A percentile compares a stretch with the other conserved stretches of the same genome.
Conservation (phyloP, 345 rosid genomes). For the Rhodomyrtus tomentosa region DNA sequence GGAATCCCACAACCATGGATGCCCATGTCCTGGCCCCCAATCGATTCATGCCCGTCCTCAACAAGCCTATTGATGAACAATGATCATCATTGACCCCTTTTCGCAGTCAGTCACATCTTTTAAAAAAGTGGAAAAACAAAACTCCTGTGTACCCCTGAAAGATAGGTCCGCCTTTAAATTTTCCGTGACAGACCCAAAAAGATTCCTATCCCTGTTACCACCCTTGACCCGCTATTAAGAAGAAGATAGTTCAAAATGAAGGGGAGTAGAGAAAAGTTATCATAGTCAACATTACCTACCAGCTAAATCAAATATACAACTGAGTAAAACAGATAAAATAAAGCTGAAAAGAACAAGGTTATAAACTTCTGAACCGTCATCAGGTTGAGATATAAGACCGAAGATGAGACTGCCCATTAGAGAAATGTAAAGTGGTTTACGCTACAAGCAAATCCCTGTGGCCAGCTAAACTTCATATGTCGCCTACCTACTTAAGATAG, state of each 20-base stretch:
- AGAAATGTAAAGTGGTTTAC: neutral
- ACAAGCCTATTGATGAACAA: neutral
- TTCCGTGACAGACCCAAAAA: neutral
- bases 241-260: neutral
- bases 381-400: neutral
- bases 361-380: neutral
- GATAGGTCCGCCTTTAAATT: neutral
- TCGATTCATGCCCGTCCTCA: neutral
- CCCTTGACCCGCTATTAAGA: neutral
- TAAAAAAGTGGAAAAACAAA: neutral
- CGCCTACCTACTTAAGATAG: neutral
- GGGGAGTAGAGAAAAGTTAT: neutral
- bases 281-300: neutral
- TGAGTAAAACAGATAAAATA: neutral
- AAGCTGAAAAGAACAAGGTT: neutral
- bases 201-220: neutral
- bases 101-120: neutral
- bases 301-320: neutral
- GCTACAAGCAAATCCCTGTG: neutral
- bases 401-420: neutral
- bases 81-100: neutral
- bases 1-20: neutral
- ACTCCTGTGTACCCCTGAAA: neutral
- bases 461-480: neutral
- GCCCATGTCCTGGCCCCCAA: neutral